Conservation (phyloP, 2,329 filamentous ascomycete species). For the Colletotrichum chlorophyti region DNA sequence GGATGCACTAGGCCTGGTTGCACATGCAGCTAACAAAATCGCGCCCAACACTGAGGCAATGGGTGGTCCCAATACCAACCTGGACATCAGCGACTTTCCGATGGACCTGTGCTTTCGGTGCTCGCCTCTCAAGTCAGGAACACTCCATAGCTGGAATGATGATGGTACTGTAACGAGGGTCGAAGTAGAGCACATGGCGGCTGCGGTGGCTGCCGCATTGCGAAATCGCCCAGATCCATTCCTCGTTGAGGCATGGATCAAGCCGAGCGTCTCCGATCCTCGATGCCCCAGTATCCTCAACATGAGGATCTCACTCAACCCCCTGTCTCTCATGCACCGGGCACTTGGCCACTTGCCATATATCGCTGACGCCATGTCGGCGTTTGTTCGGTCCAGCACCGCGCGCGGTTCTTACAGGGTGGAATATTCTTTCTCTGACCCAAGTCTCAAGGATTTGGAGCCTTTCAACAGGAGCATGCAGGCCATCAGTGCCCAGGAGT, state of each 20-base stretch:
- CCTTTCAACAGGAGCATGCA: slow-evolving; percentile 39
- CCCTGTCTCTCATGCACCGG: slow-evolving; percentile 28
- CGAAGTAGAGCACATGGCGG: slow-evolving; percentile 1
- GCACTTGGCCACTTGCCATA: slow-evolving; percentile 27
- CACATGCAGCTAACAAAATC: slow-evolving; percentile 22
- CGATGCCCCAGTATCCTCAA: not conserved
- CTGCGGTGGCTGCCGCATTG: not conserved
- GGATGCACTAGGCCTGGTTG: slow-evolving; percentile 10
- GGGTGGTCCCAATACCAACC: no score
- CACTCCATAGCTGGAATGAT: slow-evolving; percentile 2
- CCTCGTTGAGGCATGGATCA: not conserved
- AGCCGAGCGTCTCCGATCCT: not conserved
- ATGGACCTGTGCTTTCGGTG: not conserved
- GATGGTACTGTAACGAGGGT: slow-evolving; percentile 10
- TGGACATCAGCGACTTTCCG: no score
- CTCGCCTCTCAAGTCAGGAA: not conserved
- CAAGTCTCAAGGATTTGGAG: slow-evolving; percentile 21
- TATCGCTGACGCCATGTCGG: not conserved
- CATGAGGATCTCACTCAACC: slow-evolving; percentile 28
- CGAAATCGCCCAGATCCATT: not conserved
- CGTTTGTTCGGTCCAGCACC: not conserved
- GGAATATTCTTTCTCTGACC: slow-evolving; percentile 5
- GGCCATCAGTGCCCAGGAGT: slow-evolving; percentile 2
- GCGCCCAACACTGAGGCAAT: no score
- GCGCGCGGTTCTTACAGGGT: slow-evolving; percentile 1